Evolutionary conservation across 2,329 filamentous ascomycete species (phyloP).

Genomic region (Sporothrix protearum): DNA sequence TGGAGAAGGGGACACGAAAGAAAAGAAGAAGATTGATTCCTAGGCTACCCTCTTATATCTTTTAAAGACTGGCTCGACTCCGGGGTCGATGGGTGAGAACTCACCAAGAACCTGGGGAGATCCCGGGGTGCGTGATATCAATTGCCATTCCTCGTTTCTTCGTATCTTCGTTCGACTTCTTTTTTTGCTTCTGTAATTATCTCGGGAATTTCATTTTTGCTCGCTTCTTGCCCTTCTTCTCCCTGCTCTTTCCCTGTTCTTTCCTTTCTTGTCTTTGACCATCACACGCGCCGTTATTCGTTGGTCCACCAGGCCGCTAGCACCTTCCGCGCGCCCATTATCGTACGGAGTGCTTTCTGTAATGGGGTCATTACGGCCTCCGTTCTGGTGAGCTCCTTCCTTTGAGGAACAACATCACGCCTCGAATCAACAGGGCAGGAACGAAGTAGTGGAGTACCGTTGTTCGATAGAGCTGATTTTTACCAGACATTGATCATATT

Average conservation of each 20-base stretch:
- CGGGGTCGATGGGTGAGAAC: neutral
- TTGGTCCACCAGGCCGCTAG: neutral
- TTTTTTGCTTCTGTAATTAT: neutral
- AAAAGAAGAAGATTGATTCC: neutral
- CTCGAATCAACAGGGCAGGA: neutral
- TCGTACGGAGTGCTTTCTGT: neutral
- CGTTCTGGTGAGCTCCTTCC: neutral
- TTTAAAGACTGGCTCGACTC: neutral
- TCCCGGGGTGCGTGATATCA: constrained; percentile 1
- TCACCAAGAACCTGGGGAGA: neutral
- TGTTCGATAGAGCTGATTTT: neutral
- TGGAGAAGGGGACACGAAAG: neutral
- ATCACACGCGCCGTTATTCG: constrained; percentile 9
- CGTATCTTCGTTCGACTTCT: too few species aligned
- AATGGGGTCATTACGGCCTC: neutral
- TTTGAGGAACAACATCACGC: neutral
- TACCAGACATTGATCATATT: neutral
- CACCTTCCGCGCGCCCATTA: neutral
- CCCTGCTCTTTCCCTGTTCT: too few species aligned
- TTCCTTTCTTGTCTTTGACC: neutral
- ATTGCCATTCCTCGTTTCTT: neutral
- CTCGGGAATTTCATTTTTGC: neutral
- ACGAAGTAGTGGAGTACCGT: neutral
- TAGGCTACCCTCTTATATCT: constrained; percentile 6
- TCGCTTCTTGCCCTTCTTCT: neutral